Base-by-base conservation (phyloP, 108 stramenopile genomes). In the Discostella stelligeroides region DNA sequence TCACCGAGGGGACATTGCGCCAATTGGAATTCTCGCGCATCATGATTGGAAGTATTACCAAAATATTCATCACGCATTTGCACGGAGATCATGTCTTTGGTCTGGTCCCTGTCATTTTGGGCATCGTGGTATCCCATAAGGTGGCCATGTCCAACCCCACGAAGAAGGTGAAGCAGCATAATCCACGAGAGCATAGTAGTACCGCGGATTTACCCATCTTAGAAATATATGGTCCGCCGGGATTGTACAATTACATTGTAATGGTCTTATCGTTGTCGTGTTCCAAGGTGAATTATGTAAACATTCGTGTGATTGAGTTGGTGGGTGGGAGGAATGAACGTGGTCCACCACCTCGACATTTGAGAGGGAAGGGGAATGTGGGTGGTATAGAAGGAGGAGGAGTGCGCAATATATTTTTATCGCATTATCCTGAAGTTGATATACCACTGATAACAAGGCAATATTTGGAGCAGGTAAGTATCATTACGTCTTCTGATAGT, bases 41-140 rank as follows among this genome's bases (percentile, higher is more conserved):
- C n/a, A 40, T 66, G 24, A 62, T 82, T 40, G 50, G 75, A 1
- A 59, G 38, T 53, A 66, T 88, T 8, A 63, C 59, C 57, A 68
- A 72, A 28, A 90, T 98, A 43, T 96, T 96, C 82, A 85, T 97
- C 23, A 94, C 92, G 14, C 97, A 97, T 72, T 49, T 94, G 59
- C 98, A 98, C 70, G 97, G 90, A 0, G 98, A 98, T 88, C 97
- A 98, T 73, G 58, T 94, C 18, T 93, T 89, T 72, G 97, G 96
- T 15, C 66, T 98, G 30, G 89, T 92, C 18, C 89, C 92, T 0
- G 37, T 97, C 9, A 58, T 98, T 30, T 60, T 92, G n/a, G 62
- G 58, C 7, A 63, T 79, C 17, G 62, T 63, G 48, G 66, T 74
- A 27, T 58, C 70, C 0, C 42, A 41, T 18, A 74, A 72, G 70